Conservation (phyloP, 1,139 yeast genomes). For the Sugiyamaella castrensis region DNA sequence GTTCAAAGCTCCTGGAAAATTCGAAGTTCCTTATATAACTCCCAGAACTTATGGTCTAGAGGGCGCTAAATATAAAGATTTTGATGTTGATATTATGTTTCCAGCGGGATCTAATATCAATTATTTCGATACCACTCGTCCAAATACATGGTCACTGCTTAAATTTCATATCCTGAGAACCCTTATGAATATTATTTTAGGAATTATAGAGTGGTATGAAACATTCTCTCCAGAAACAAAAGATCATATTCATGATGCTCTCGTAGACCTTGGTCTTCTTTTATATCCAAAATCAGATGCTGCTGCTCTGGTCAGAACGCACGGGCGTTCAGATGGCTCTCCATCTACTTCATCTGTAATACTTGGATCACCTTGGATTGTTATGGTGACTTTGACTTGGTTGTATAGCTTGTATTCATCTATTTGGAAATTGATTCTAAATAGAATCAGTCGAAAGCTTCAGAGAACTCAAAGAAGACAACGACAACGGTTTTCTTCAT, state of each 20-base stretch:
- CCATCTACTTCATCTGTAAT: background rate
- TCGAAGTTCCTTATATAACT: slow-evolving; percentile 13
- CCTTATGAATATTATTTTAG: slow-evolving; percentile 17
- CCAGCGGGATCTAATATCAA: slow-evolving; percentile 30
- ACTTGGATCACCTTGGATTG: slow-evolving; percentile 6
- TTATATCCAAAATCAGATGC: background rate
- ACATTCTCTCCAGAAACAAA: background rate
- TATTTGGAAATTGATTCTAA: background rate
- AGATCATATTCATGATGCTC: slow-evolving; percentile 1
- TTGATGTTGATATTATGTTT: slow-evolving; percentile 27
- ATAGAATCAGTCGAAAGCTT: too few species aligned
- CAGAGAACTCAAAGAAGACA: too few species aligned
- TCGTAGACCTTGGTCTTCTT: background rate
- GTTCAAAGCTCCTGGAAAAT: too few species aligned
- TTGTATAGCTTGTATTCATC: slow-evolving; percentile 5
- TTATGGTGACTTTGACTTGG: slow-evolving; percentile 3
- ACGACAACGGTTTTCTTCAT: too few species aligned
- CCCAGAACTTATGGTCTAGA: slow-evolving; percentile 29
- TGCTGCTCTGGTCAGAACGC: background rate
- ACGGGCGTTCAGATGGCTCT: background rate
- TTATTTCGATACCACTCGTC: slow-evolving; percentile 7
- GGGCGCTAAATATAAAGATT: slow-evolving; percentile 27
- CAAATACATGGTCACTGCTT: slow-evolving; percentile 26
- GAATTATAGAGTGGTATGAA: slow-evolving; percentile 15
- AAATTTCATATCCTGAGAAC: slow-evolving; percentile 26